Evolutionary conservation across 495 filamentous ascomycete species (phyloP).

Genomic region (Niebla homalea): DNA sequence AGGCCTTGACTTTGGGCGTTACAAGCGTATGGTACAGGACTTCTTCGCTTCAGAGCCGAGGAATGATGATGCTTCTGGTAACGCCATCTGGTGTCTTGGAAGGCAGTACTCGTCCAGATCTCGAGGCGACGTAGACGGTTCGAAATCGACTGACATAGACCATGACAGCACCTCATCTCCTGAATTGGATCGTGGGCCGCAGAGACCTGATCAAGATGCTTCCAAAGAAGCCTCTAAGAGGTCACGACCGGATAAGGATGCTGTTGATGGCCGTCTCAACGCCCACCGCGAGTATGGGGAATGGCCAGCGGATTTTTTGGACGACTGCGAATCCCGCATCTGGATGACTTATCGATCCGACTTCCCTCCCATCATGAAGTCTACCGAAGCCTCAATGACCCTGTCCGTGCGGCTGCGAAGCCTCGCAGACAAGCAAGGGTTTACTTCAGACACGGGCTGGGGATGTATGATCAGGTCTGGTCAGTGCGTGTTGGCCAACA

Average conservation of each 20-base stretch:
- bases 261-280: background rate
- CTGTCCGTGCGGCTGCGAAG: slow-evolving; percentile 71
- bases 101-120: slow-evolving; percentile 46
- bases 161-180: background rate
- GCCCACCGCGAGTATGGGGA: background rate
- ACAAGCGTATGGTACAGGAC: slow-evolving; percentile 76
- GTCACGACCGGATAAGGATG: background rate
- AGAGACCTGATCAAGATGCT: too few species aligned
- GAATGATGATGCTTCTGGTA: slow-evolving; percentile 57
- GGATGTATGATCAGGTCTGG: slow-evolving; percentile 98
- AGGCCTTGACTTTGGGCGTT: slow-evolving; percentile 47
- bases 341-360: slow-evolving; percentile 96
- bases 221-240: too few species aligned
- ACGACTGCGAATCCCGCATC: slow-evolving; percentile 83
- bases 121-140: background rate
- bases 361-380: slow-evolving; percentile 73
- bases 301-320: slow-evolving; percentile 79
- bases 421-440: slow-evolving; percentile 67
- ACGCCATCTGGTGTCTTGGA: slow-evolving; percentile 82
- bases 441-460: slow-evolving; percentile 92
- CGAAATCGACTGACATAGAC: too few species aligned
- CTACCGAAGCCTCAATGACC: slow-evolving; percentile 67
- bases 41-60: slow-evolving; percentile 91
- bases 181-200: background rate
- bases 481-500: slow-evolving; percentile 83